phyloP scores from a whole-genome alignment of 768 basidiomycete genomes.

The Paxillus rubicundulus region DNA sequence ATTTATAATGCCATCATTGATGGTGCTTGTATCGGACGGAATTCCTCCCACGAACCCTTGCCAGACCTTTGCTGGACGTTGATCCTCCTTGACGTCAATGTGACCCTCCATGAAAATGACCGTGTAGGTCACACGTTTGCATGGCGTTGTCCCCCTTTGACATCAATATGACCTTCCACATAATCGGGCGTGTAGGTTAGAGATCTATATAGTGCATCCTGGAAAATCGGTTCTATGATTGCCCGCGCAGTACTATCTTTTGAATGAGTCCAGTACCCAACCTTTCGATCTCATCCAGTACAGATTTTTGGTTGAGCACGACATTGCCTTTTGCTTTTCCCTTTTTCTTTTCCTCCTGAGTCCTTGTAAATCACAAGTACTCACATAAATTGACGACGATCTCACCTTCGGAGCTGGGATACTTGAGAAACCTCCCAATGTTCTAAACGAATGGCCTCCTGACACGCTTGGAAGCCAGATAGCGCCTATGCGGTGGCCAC shows the following conservation, averaged over 20 bases:
- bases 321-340: constrained; percentile 60
- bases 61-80: too few relatives aligned
- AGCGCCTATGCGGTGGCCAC: constrained; percentile 74
- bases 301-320: constrained; percentile 57
- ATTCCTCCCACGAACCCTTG: too few relatives aligned
- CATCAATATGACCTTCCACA: too few relatives aligned
- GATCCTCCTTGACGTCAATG: too few relatives aligned
- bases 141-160: too few relatives aligned
- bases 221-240: neutral
- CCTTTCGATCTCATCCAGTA: constrained; percentile 75
- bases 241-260: constrained; percentile 33
- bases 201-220: neutral
- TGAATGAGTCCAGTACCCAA: constrained; percentile 69
- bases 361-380: neutral
- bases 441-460: constrained; percentile 66
- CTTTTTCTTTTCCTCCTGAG: constrained; percentile 31
- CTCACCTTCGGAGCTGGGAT: constrained; percentile 44
- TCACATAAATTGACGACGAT: neutral
- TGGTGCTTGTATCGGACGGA: too few relatives aligned
- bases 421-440: constrained; percentile 79
- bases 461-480: constrained; percentile 83
- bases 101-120: too few relatives aligned
- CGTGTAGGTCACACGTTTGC: too few relatives aligned
- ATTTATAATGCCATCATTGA: too few relatives aligned
- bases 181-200: too few relatives aligned